Evolutionary conservation across 768 basidiomycete species (phyloP).

Genomic region (Leccinum arenicola): DNA sequence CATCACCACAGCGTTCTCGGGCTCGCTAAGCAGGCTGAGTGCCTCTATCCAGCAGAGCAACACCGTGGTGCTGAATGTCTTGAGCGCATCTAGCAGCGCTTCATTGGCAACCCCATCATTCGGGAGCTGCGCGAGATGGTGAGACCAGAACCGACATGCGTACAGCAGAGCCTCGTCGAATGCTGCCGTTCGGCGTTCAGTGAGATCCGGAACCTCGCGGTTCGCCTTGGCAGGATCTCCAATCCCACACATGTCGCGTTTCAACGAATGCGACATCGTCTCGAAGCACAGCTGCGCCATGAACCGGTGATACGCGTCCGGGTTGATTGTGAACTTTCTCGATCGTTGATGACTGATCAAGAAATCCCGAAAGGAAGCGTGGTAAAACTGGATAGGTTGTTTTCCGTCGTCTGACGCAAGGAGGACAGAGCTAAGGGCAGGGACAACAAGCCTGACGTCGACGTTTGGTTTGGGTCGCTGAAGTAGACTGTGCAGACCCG

Average conservation of each 20-base stretch:
- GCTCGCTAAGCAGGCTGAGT: conserved; percentile 12
- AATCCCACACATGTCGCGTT: too few species aligned
- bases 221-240: too few species aligned
- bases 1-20: conserved; percentile 15
- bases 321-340: conserved; percentile 7
- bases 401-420: conserved; percentile 11
- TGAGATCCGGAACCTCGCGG: too few species aligned
- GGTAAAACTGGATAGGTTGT: conserved; percentile 14
- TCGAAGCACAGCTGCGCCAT: too few species aligned
- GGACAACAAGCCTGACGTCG: conserved; percentile 15
- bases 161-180: too few species aligned
- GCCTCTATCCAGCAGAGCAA: conserved; percentile 16
- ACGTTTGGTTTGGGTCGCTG: conserved; percentile 12
- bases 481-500: conserved; percentile 9
- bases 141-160: too few species aligned
- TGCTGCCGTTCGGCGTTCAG: too few species aligned
- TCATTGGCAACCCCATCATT: too few species aligned
- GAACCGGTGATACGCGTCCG: background rate
- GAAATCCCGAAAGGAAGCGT: too few species aligned
- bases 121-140: too few species aligned
- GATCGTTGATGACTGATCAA: conserved; percentile 12
- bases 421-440: conserved; percentile 17
- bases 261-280: too few species aligned
- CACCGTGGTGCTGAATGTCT: conserved; percentile 5
- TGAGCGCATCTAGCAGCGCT: too few species aligned